phyloP scores from a whole-genome alignment of 108 stramenopile species.

The Cyclostephanos tholiformis region DNA sequence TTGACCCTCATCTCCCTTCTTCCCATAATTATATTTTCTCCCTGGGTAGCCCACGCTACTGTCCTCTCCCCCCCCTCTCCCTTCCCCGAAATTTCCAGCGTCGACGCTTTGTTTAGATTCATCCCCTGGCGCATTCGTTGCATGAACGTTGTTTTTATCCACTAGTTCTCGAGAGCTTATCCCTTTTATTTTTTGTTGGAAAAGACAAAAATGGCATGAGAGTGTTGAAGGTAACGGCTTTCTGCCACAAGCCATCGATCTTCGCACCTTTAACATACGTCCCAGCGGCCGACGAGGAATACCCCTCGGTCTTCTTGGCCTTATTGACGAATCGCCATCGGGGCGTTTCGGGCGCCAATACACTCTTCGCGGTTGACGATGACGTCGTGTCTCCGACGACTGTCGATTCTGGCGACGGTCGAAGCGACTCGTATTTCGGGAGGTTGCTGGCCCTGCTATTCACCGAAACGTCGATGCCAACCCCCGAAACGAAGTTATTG shows the following conservation, averaged over 20 bases:
- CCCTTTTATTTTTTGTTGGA: not conserved
- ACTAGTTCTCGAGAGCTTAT: not conserved
- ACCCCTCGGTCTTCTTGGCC: conserved; percentile 25
- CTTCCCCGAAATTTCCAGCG: not conserved
- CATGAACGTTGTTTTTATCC: not conserved
- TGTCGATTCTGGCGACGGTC: not conserved
- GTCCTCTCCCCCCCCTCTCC: not conserved
- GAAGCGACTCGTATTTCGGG: not conserved
- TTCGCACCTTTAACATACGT: conserved; percentile 2
- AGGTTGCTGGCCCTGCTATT: no score
- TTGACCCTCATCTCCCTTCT: conserved; percentile 22
- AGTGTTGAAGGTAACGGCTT: not conserved
- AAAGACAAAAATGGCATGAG: not conserved
- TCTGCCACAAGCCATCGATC: not conserved
- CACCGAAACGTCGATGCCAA: not conserved
- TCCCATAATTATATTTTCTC: not conserved
- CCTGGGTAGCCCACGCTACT: not conserved
- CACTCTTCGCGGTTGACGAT: not conserved
- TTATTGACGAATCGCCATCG: conserved; percentile 19
- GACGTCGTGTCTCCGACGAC: no score
- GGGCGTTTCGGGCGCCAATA: conserved; percentile 8
- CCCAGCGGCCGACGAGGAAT: conserved; percentile 8
- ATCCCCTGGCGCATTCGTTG: not conserved
- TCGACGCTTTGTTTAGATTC: not conserved
- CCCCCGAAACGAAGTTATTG: not conserved